These are phyloP conservation scores for Fomitopsis palustris DNA, from an alignment of 1,284 basidiomycete species.

Conservation along the genomic window DNA sequence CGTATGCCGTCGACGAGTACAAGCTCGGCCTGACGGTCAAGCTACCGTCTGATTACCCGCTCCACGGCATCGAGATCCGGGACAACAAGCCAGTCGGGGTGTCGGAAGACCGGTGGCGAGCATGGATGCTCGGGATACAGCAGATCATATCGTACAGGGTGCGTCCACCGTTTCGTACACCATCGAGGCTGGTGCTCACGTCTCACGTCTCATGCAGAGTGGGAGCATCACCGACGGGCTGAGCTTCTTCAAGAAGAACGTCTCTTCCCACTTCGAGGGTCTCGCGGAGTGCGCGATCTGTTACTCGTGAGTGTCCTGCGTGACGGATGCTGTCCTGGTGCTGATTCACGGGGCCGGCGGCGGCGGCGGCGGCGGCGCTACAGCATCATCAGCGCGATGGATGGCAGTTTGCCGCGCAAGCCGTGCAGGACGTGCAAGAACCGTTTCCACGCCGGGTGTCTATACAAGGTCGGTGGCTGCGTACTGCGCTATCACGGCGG, in stretches of 20 bases:
- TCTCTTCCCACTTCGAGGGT: slow-evolving; percentile 88
- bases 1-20: slow-evolving; percentile 92
- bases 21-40: slow-evolving; percentile 88
- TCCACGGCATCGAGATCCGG: slow-evolving; percentile 85
- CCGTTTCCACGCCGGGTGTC: slow-evolving; percentile 89
- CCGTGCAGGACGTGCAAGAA: slow-evolving; percentile 96
- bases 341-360: no score
- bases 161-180: slow-evolving; percentile 22
- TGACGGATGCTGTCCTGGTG: not conserved
- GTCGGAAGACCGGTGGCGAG: slow-evolving; percentile 87
- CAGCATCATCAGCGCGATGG: slow-evolving; percentile 91
- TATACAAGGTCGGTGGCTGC: slow-evolving; percentile 69
- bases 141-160: slow-evolving; percentile 89
- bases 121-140: slow-evolving; percentile 92
- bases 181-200: not conserved
- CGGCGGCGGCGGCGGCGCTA: slow-evolving; percentile 2
- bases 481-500: slow-evolving; percentile 7
- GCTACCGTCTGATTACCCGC: slow-evolving; percentile 89
- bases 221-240: slow-evolving; percentile 90
- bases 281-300: slow-evolving; percentile 94
- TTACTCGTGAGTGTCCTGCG: slow-evolving; percentile 64
- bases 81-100: slow-evolving; percentile 88
- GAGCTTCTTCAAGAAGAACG: slow-evolving; percentile 94
- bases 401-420: slow-evolving; percentile 86
- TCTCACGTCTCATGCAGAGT: slow-evolving; percentile 49